Conservation (phyloP, 495 filamentous ascomycete genomes). For the Trichoderma gamsii region DNA sequence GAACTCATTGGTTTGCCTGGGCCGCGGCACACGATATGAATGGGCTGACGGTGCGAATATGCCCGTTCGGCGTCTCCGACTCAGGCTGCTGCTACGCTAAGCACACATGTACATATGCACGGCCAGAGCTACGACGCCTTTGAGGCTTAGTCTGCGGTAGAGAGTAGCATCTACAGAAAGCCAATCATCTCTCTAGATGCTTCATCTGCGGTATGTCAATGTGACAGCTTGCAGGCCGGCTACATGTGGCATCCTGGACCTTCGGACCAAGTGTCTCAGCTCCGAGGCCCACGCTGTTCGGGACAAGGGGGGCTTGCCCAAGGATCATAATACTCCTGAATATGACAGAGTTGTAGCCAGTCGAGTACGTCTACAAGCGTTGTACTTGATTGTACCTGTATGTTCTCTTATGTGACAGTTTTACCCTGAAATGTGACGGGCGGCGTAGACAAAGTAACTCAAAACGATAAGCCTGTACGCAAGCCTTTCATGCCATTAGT, state of each 20-base stretch:
- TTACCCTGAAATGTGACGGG: neutral
- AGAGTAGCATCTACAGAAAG: neutral
- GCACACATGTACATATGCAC: neutral
- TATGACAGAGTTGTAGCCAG: neutral
- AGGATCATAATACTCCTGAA: neutral
- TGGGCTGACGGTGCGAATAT: neutral
- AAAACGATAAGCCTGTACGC: neutral
- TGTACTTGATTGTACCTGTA: neutral
- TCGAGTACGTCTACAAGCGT: neutral
- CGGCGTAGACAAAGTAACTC: neutral
- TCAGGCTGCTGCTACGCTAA: neutral
- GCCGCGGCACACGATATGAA: neutral
- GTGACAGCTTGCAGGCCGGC: neutral
- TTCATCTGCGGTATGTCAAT: neutral
- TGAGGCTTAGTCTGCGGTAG: neutral
- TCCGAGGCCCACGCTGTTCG: neutral
- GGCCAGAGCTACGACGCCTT: neutral
- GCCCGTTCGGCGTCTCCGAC: neutral
- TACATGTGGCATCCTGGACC: neutral
- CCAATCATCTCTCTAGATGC: neutral
- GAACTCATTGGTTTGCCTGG: neutral
- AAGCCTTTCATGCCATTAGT: neutral
- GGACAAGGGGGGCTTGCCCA: too few relatives aligned
- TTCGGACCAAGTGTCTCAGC: neutral
- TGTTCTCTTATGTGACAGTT: neutral